phyloP scores from a whole-genome alignment of 1,284 basidiomycete species.

The Entoloma clypeatum region DNA sequence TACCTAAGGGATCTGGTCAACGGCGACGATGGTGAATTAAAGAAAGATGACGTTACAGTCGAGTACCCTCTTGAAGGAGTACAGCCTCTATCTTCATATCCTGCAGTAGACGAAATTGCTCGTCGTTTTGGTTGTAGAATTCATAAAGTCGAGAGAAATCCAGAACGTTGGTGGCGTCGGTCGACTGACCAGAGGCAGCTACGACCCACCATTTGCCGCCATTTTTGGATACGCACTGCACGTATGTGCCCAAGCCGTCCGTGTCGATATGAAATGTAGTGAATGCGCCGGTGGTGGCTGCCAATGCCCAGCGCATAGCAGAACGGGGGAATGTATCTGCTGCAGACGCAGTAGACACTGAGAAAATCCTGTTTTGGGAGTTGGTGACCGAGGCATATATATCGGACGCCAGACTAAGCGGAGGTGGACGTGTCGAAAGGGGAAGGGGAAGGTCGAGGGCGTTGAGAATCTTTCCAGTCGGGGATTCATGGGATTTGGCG shows the following conservation, averaged over 20 bases:
- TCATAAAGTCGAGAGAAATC: too few species aligned
- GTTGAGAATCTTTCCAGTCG: slow-evolving; percentile 6
- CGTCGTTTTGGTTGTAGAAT: too few species aligned
- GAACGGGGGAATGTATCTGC: background rate
- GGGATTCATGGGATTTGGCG: background rate
- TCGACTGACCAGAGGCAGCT: background rate
- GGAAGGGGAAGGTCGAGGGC: slow-evolving; percentile 6
- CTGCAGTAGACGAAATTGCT: too few species aligned
- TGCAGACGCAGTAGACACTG: too few species aligned
- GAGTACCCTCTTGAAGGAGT: background rate
- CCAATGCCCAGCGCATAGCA: slow-evolving; percentile 7
- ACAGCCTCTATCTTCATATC: slow-evolving; percentile 1
- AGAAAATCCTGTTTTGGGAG: too few species aligned
- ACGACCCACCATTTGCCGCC: slow-evolving; percentile 1
- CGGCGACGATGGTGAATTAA: background rate
- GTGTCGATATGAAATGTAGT: slow-evolving; percentile 3
- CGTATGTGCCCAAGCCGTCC: slow-evolving; percentile 3
- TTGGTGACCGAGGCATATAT: too few species aligned
- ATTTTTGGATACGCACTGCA: background rate
- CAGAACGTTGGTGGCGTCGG: too few species aligned
- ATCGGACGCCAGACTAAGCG: background rate
- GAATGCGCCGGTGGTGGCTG: slow-evolving; percentile 4
- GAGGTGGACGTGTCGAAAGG: background rate
- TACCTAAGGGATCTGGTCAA: background rate
- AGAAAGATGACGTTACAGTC: background rate